A percentile compares a stretch with the other conserved stretches of the same genome.
These are phyloP conservation scores for Xanthoconium purpureum DNA, from an alignment of 768 basidiomycete genomes.

Conservation along the genomic window DNA sequence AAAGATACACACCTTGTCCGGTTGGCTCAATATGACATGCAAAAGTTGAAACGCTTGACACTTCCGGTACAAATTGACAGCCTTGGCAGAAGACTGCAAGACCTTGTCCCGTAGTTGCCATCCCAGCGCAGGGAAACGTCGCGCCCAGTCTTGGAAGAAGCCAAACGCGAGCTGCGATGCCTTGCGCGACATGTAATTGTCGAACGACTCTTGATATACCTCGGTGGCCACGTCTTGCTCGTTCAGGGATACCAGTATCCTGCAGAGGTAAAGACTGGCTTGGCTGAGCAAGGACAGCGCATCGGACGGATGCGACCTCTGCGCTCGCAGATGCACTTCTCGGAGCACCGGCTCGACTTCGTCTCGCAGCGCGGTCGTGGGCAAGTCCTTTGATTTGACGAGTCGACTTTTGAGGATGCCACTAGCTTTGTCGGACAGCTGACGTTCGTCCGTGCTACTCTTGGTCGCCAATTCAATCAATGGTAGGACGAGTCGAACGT, in stretches of 20 bases:
- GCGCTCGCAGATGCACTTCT: constrained; percentile 70
- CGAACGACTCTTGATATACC: constrained; percentile 63
- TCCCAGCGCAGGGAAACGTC: constrained; percentile 57
- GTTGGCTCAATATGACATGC: constrained; percentile 55
- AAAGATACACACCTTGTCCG: constrained; percentile 18
- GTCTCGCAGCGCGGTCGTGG: constrained; percentile 31
- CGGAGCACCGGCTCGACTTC: constrained; percentile 47
- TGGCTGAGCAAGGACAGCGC: constrained; percentile 62
- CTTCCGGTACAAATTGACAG: constrained; percentile 75
- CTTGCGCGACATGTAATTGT: constrained; percentile 79
- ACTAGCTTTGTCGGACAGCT: constrained; percentile 84
- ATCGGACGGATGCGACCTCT: constrained; percentile 60
- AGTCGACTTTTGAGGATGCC: constrained; percentile 75
- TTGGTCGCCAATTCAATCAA: constrained; percentile 71
- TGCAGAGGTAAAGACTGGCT: constrained; percentile 68
- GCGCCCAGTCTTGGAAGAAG: constrained; percentile 79
- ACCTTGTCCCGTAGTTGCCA: constrained; percentile 65
- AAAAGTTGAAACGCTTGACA: constrained; percentile 73
- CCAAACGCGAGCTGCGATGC: constrained; percentile 65
- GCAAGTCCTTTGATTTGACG: constrained; percentile 69
- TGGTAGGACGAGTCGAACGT: constrained; percentile 67
- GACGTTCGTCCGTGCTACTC: constrained; percentile 72
- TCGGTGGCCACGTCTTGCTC: constrained; percentile 43
- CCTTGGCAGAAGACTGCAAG: constrained; percentile 51
- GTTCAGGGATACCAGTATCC: constrained; percentile 41